phyloP scores from a whole-genome alignment of 495 filamentous ascomycete species.

The Talaromyces wortmannii region DNA sequence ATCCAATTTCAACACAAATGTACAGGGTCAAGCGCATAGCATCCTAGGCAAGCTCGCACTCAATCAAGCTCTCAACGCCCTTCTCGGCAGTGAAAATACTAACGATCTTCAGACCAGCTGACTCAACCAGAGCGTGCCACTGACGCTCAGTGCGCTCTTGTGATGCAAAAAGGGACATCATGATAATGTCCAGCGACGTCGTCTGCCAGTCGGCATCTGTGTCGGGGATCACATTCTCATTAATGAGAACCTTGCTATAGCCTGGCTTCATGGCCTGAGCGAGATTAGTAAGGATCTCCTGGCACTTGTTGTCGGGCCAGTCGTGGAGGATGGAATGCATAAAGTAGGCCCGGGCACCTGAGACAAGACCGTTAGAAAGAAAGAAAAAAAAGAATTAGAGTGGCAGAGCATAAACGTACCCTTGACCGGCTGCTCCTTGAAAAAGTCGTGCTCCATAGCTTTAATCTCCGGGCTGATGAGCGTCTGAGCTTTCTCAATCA shows the following conservation, averaged over 20 bases:
- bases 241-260: conserved; percentile 43
- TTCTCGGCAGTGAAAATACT: conserved; percentile 19
- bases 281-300: conserved; percentile 35
- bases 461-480: conserved; percentile 13
- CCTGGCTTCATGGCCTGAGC: conserved; percentile 40
- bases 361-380: not conserved
- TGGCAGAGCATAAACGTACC: conserved; percentile 11
- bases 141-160: conserved; percentile 28
- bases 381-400: not conserved
- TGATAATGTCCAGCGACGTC: conserved; percentile 39
- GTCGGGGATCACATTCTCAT: conserved; percentile 45
- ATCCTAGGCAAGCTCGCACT: conserved; percentile 14
- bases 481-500: conserved; percentile 28
- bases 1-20: too few species aligned
- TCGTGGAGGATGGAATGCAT: conserved; percentile 44
- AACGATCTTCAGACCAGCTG: conserved; percentile 58
- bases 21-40: too few species aligned
- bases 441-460: conserved; percentile 39
- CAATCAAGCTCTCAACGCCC: conserved; percentile 23
- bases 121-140: conserved; percentile 24
- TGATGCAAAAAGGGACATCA: conserved; percentile 28
- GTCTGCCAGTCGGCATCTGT: conserved; percentile 28
- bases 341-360: conserved; percentile 30
- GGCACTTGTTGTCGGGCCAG: conserved; percentile 36
- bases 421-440: conserved; percentile 42